Percentiles rank a stretch among this genome's conserved stretches.
These are phyloP conservation scores for Penicillium sp. DNA, from an alignment of 2,329 filamentous ascomycete species.

Conservation along the genomic window DNA sequence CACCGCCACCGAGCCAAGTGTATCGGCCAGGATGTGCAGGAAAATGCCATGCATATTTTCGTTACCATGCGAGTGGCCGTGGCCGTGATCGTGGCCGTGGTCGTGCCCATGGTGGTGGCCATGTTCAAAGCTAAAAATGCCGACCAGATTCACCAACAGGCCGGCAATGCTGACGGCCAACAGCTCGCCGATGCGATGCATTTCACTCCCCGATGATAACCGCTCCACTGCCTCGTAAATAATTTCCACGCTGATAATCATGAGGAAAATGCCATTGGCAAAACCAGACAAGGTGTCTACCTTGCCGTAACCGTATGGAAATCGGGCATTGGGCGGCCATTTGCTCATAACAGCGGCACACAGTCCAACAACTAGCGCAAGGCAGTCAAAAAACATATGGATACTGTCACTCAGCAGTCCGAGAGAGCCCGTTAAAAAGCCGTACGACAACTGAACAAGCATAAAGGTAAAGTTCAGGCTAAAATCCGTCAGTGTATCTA, in stretches of 20 bases:
- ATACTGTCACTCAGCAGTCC: conserved; percentile 96
- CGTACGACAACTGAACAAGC: conserved; percentile 89
- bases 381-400: conserved; percentile 98
- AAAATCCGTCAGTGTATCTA: conserved; percentile 18
- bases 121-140: conserved; percentile 77
- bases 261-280: conserved; percentile 89
- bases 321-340: conserved; percentile 82
- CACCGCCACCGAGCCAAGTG: conserved; percentile 87
- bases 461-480: conserved; percentile 94
- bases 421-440: conserved; percentile 85
- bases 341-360: conserved; percentile 93
- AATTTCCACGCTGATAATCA: conserved; percentile 93
- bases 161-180: conserved; percentile 83
- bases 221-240: conserved; percentile 90
- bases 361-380: conserved; percentile 82
- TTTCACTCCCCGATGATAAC: conserved; percentile 74
- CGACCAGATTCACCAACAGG: conserved; percentile 83
- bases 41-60: conserved; percentile 99
- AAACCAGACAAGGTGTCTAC: conserved; percentile 95
- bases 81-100: conserved; percentile 48
- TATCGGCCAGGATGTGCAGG: conserved; percentile 89
- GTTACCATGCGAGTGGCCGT: conserved; percentile 62
- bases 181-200: conserved; percentile 78
- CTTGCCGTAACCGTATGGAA: conserved; percentile 94
- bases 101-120: conserved; percentile 47